Percentiles rank a stretch among this genome's conserved stretches.
Conservation (phyloP, 2,329 filamentous ascomycete genomes). For the Ascochyta fabae region DNA sequence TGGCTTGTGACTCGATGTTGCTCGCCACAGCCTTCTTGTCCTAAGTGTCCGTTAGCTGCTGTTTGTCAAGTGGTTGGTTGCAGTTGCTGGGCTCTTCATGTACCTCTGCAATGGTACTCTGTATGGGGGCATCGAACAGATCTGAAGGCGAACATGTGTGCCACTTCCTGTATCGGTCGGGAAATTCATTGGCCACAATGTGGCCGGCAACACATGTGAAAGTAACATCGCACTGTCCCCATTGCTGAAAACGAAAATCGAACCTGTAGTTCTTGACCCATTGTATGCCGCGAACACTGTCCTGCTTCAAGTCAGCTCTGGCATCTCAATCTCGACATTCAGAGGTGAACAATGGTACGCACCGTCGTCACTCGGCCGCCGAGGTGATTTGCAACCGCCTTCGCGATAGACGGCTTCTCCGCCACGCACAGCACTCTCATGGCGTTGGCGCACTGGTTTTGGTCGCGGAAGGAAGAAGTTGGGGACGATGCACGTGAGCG, state of each 20-base stretch:
- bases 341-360: constrained; percentile 12
- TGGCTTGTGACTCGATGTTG: constrained; percentile 84
- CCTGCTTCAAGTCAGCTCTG: constrained; percentile 16
- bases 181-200: constrained; percentile 81
- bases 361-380: constrained; percentile 80
- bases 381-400: constrained; percentile 88
- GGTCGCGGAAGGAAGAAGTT: constrained; percentile 12
- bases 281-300: constrained; percentile 43
- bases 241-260: constrained; percentile 83
- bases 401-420: constrained; percentile 93
- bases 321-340: neutral
- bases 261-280: constrained; percentile 97
- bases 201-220: constrained; percentile 96
- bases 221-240: constrained; percentile 82
- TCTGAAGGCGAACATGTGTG: constrained; percentile 75
- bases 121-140: constrained; percentile 82
- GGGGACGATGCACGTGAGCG: constrained; percentile 42
- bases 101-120: constrained; percentile 71
- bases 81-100: constrained; percentile 2
- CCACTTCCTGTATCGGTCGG: constrained; percentile 77
- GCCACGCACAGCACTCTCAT: constrained; percentile 74
- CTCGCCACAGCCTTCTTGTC: constrained; percentile 81
- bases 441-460: neutral
- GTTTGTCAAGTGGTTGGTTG: neutral
- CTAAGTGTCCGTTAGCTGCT: constrained; percentile 50